Evolutionary conservation across 352 stramenopile species (phyloP), one percentile per base, ranked within the genome.

Genomic region (Elongisporangium undulatum): DNA sequence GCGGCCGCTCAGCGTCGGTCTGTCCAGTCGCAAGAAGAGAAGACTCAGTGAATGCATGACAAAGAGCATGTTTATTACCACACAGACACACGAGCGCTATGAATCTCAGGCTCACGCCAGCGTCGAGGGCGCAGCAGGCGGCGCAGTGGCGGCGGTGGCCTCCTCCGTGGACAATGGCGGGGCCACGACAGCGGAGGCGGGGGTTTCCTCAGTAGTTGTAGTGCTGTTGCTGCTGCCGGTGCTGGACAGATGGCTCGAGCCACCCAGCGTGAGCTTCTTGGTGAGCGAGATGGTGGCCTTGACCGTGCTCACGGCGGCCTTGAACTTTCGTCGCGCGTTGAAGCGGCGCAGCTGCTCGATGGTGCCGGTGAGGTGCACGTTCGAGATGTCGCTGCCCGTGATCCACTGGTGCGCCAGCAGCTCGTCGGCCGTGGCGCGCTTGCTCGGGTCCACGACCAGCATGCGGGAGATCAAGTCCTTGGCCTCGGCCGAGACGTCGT

Each of bases 271-370:
- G 24, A 91, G 71, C 48, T 69, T 76, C 63, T 89, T 89, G 9
- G 82, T 85, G n/a, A 91, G 73, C 39, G 80, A 90, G 59, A 90
- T 87, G 16, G 82, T 90, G 51, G 79, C 77, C 66, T 87, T 90
- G 62, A 96, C 90, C 12, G 90, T 96, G 62, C 93, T 95, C 15
- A 98, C 85, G 2, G 92, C 92, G 26, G 88, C 89, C 69, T 96
- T 96, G 74, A 98, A 96, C 72, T 97, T 97, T 51, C 94, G 84
- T 45, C 94, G 95, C 23, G 90, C 94, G 68, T 97, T 98, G 75
- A 96, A 98, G 61, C 89, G 92, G 66, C 85, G 90, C 63, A 98
- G 77, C 61, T 97, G 75, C 48, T 83, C 68, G 56, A 98, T 75
- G 58, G 94, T 96, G 5, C 73, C 88, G 49, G 83, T 94, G 49